These are phyloP conservation scores for Thelonectria olida DNA, from an alignment of 2,329 filamentous ascomycete genomes.

Conservation along the genomic window DNA sequence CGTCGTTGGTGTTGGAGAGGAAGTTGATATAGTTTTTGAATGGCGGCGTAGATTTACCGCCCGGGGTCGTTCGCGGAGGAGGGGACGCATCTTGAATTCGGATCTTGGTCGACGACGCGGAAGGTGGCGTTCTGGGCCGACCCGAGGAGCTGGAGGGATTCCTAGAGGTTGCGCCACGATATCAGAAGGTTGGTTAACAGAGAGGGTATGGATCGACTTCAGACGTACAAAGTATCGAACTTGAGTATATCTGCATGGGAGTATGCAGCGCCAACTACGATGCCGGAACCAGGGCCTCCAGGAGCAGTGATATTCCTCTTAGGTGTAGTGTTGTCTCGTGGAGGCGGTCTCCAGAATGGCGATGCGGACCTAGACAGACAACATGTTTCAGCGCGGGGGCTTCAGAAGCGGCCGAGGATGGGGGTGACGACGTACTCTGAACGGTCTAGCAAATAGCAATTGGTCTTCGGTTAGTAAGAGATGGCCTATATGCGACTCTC, in stretches of 20 bases:
- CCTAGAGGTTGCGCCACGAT: conserved; percentile 49
- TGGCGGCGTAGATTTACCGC: conserved; percentile 66
- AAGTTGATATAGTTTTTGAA: conserved; percentile 83
- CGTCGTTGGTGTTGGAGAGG: conserved; percentile 81
- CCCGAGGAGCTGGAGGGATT: conserved; percentile 66
- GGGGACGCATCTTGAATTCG: conserved; percentile 63
- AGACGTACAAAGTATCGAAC: conserved; percentile 78
- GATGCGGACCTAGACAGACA: conserved; percentile 73
- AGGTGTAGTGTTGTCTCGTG: conserved; percentile 59
- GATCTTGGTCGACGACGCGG: conserved; percentile 63
- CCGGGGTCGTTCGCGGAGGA: conserved; percentile 61
- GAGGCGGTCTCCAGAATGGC: conserved; percentile 83
- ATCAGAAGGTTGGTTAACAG: conserved; percentile 13
- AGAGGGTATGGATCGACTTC: neutral
- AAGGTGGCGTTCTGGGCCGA: conserved; percentile 79
- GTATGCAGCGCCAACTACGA: conserved; percentile 93
- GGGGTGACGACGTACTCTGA: conserved; percentile 64
- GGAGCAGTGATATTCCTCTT: conserved; percentile 57
- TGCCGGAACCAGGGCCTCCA: conserved; percentile 66
- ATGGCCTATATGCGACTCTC: conserved; percentile 23
- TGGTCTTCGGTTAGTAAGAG: conserved; percentile 39
- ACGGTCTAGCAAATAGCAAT: conserved; percentile 56
- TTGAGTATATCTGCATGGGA: conserved; percentile 96
- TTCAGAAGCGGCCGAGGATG: conserved; percentile 7
- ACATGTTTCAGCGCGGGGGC: conserved; percentile 40